These are phyloP conservation scores for Umbelopsis isabellina DNA, from an alignment of 192 early-diverging fungal genomes.

Conservation along the genomic window DNA sequence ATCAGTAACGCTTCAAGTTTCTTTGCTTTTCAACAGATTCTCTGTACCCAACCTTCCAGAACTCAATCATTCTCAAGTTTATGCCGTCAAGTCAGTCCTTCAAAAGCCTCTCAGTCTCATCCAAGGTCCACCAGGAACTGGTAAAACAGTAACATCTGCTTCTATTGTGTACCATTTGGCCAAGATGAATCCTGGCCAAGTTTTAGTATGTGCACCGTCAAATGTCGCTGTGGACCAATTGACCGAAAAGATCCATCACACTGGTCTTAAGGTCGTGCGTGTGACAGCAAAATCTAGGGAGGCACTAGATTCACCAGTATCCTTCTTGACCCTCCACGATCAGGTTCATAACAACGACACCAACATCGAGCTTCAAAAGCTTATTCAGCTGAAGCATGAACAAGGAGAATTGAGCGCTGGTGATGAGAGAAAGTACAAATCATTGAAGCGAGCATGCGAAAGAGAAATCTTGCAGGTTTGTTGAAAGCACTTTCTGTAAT, in stretches of 20 bases:
- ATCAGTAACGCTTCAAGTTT: background rate
- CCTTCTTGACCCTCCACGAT: slow-evolving; percentile 93
- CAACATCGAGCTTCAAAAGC: slow-evolving; percentile 90
- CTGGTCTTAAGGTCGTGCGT: slow-evolving; percentile 93
- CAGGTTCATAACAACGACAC: slow-evolving; percentile 96
- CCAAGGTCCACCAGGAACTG: slow-evolving; percentile 96
- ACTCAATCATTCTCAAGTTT: slow-evolving; percentile 95
- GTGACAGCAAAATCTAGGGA: slow-evolving; percentile 93
- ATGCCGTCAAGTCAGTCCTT: slow-evolving; percentile 92
- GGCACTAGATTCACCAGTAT: slow-evolving; percentile 92
- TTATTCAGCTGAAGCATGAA: slow-evolving; percentile 84
- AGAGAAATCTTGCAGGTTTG: slow-evolving; percentile 82
- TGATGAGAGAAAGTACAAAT: slow-evolving; percentile 87
- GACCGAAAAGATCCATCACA: slow-evolving; percentile 94
- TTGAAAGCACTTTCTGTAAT: background rate
- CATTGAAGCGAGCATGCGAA: slow-evolving; percentile 85
- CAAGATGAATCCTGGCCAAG: slow-evolving; percentile 84
- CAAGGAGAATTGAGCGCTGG: slow-evolving; percentile 88
- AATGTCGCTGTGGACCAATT: slow-evolving; percentile 99
- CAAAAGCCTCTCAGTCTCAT: slow-evolving; percentile 92
- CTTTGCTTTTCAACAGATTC: slow-evolving; percentile 48
- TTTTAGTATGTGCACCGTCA: slow-evolving; percentile 98
- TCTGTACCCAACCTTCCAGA: slow-evolving; percentile 93
- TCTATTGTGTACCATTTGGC: slow-evolving; percentile 98
- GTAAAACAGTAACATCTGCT: slow-evolving; percentile 98